phyloP scores from a whole-genome alignment of 495 filamentous ascomycete genomes.

The Aspergillus nidulans region DNA sequence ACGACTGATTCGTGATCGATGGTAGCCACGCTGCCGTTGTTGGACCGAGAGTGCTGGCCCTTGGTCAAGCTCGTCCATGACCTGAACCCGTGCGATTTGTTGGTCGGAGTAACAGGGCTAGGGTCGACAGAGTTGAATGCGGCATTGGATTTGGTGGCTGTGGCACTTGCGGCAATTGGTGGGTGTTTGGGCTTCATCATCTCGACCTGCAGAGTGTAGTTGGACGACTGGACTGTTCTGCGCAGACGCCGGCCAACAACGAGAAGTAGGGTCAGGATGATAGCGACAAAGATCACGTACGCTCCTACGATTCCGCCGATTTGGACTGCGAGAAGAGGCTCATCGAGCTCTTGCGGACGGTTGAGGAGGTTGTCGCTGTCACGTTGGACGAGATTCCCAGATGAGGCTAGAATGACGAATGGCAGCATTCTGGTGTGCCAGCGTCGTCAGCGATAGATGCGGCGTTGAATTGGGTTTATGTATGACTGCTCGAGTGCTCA shows the following conservation, averaged over 20 bases:
- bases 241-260: conserved; percentile 58
- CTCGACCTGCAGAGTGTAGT: conserved; percentile 53
- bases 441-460: background rate
- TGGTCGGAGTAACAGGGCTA: conserved; percentile 42
- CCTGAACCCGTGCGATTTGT: conserved; percentile 28
- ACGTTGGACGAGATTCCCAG: background rate
- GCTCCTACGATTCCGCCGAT: conserved; percentile 75
- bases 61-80: conserved; percentile 43
- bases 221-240: conserved; percentile 47
- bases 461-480: conserved; percentile 11
- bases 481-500: conserved; percentile 7
- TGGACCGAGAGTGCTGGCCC: conserved; percentile 27
- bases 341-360: conserved; percentile 35
- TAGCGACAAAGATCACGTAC: conserved; percentile 68
- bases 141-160: background rate
- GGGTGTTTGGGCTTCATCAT: conserved; percentile 56
- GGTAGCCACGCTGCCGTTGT: conserved; percentile 49
- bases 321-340: conserved; percentile 62
- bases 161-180: conserved; percentile 19
- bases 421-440: conserved; percentile 11
- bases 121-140: conserved; percentile 33
- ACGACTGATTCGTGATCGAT: conserved; percentile 70
- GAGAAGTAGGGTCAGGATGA: conserved; percentile 64
- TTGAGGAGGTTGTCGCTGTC: background rate
- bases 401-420: conserved; percentile 6